A percentile compares a stretch with the other conserved stretches of the same genome.
Conservation (phyloP, 2,329 filamentous ascomycete genomes). For the Aureobasidium sp. region DNA sequence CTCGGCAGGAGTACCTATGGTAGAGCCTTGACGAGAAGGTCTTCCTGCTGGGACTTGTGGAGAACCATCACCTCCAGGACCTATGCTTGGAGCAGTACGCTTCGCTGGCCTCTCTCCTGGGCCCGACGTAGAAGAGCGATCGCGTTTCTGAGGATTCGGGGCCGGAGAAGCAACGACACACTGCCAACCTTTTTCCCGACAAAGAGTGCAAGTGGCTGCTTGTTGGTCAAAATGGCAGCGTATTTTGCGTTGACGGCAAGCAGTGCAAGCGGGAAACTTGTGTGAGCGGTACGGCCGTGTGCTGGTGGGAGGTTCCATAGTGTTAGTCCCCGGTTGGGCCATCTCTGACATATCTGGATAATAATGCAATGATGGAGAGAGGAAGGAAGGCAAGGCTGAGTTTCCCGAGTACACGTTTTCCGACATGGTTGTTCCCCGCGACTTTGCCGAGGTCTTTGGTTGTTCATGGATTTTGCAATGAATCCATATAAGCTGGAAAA, state of each 20-base stretch:
- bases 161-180: not conserved
- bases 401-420: not conserved
- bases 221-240: constrained; percentile 32
- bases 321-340: not conserved
- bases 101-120: not conserved
- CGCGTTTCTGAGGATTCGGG: not conserved
- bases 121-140: not conserved
- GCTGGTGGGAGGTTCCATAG: not conserved
- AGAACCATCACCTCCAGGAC: not conserved
- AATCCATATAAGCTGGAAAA: not conserved
- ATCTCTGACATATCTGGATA: not conserved
- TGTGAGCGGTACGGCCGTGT: constrained; percentile 34
- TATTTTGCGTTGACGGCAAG: constrained; percentile 35
- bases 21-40: not conserved
- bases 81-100: not conserved
- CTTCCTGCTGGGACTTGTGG: not conserved
- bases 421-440: constrained; percentile 1
- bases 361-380: not conserved
- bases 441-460: not conserved
- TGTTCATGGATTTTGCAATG: not conserved
- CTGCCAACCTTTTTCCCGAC: constrained; percentile 10
- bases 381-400: not conserved
- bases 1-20: not conserved
- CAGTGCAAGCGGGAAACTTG: constrained; percentile 34
- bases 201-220: constrained; percentile 1